Percentiles rank a stretch among this genome's conserved stretches.
These are phyloP conservation scores for Pachysandra terminalis DNA, from an alignment of 164 flowering plant species.

Conservation along the genomic window DNA sequence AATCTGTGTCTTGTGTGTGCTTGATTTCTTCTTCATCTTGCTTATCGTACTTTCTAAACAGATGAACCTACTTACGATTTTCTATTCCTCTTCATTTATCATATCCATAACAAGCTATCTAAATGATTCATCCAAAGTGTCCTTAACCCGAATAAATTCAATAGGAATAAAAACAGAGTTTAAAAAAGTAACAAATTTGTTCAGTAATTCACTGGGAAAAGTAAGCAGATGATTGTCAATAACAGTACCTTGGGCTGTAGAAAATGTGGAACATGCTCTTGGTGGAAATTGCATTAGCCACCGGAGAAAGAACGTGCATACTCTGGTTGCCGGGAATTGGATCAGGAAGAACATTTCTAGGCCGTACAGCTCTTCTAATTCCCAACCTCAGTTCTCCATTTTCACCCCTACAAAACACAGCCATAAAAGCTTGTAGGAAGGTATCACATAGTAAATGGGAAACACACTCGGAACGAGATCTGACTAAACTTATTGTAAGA, in stretches of 20 bases:
- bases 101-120: too few species aligned
- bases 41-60: too few species aligned
- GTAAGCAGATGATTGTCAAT: background rate
- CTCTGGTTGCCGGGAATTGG: slow-evolving; percentile 47
- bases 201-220: background rate
- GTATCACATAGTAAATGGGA: slow-evolving; percentile 2
- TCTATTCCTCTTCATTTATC: too few species aligned
- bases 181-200: background rate
- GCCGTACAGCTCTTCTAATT: slow-evolving; percentile 73
- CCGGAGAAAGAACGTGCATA: slow-evolving; percentile 52
- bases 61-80: too few species aligned
- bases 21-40: too few species aligned
- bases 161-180: too few species aligned
- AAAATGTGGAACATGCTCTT: slow-evolving; percentile 65
- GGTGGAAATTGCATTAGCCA: slow-evolving; percentile 70
- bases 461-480: slow-evolving; percentile 5
- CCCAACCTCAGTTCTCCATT: slow-evolving; percentile 88
- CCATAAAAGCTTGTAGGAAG: background rate
- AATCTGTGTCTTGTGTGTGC: too few species aligned
- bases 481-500: too few species aligned
- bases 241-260: slow-evolving; percentile 87
- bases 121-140: too few species aligned
- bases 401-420: slow-evolving; percentile 56
- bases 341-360: slow-evolving; percentile 64
- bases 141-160: too few species aligned